phyloP scores from a whole-genome alignment of 2,329 filamentous ascomycete genomes.

The Fragosphaeria purpurea region DNA sequence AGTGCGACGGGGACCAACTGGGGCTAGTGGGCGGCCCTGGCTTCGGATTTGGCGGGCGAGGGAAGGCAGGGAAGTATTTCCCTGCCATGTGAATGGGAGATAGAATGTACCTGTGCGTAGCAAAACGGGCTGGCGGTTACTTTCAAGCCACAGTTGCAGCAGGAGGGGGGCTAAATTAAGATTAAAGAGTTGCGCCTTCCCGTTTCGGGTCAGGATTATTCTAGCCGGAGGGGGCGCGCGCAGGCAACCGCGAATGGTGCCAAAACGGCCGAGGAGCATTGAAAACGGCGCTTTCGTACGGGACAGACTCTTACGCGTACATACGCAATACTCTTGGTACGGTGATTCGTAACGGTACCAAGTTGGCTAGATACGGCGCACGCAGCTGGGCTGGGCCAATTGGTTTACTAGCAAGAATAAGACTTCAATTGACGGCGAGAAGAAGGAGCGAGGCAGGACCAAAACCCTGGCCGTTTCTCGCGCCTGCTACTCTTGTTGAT shows the following conservation, averaged over 20 bases:
- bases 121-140: neutral
- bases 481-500: too few species aligned
- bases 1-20: neutral
- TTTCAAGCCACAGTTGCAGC: neutral
- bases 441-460: too few species aligned
- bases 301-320: neutral
- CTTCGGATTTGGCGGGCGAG: constrained; percentile 5
- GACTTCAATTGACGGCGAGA: too few species aligned
- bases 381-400: too few species aligned
- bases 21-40: neutral
- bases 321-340: neutral
- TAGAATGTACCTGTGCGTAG: too few species aligned
- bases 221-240: neutral
- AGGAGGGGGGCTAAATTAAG: constrained; percentile 1
- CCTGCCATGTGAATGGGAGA: neutral
- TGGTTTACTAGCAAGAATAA: too few species aligned
- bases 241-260: neutral
- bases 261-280: neutral
- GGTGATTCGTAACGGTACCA: too few species aligned
- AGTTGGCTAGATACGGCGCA: too few species aligned
- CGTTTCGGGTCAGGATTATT: neutral
- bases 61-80: constrained; percentile 4
- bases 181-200: constrained; percentile 6
- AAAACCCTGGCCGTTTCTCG: too few species aligned
- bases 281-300: neutral